Evolutionary conservation across 2,329 filamentous ascomycete species (phyloP).

Genomic region (Claviceps pazoutovae): DNA sequence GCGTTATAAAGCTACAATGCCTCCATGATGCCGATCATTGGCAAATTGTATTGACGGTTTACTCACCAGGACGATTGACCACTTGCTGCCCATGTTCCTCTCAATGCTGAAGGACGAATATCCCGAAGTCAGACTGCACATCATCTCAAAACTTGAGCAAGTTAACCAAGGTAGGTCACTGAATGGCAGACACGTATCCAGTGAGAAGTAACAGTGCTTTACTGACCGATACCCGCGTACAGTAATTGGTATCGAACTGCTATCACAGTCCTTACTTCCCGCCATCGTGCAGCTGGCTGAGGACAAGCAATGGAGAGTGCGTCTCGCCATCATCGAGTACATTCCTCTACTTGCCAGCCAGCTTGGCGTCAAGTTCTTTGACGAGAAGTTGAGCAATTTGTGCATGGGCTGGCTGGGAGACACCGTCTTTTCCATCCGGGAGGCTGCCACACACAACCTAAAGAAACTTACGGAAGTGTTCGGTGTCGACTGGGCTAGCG

Average conservation of each 20-base stretch:
- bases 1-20: conserved; percentile 22
- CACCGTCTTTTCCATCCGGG: conserved; percentile 95
- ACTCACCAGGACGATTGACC: conserved; percentile 68
- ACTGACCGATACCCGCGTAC: background rate
- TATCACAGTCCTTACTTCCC: conserved; percentile 90
- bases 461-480: conserved; percentile 99
- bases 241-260: conserved; percentile 95
- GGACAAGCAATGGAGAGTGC: conserved; percentile 98
- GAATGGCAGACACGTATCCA: conserved; percentile 14
- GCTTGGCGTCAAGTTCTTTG: conserved; percentile 92
- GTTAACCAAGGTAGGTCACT: conserved; percentile 67
- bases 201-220: background rate
- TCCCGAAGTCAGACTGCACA: conserved; percentile 92
- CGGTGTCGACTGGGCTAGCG: conserved; percentile 92
- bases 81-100: conserved; percentile 95
- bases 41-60: background rate
- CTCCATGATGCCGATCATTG: background rate
- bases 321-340: conserved; percentile 97
- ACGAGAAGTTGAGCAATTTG: conserved; percentile 86
- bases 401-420: conserved; percentile 99
- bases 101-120: conserved; percentile 99
- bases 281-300: conserved; percentile 95
- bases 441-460: conserved; percentile 91
- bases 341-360: conserved; percentile 92
- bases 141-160: conserved; percentile 98